Evolutionary conservation across 2,329 filamentous ascomycete genomes (phyloP), one percentile per base, ranked within the genome.

Genomic region (Ophiosphaerella herpotricha): DNA sequence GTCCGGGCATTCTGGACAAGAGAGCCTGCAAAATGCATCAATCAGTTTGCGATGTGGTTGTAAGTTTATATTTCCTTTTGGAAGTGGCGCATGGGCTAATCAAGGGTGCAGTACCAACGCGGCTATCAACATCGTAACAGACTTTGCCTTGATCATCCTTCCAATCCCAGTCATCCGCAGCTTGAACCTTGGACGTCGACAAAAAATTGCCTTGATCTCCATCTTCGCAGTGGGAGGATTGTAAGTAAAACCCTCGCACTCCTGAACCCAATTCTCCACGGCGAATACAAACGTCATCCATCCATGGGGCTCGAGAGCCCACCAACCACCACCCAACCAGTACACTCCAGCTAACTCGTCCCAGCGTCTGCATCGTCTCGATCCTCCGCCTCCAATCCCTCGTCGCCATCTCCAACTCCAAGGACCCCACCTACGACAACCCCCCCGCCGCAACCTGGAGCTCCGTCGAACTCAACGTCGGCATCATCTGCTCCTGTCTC

Each of bases 161-260:
- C 71, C 71, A 1, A 71, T 74, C 49, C 70, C 68, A 1, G 64
- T 72, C 1, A 66, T 74, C 24, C 47, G 57, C 39, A 63, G 61
- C 9, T 50, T 77, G 39, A 70, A 68, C 14, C 59, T 77, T 18
- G 64, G 68, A 8, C 54, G 51, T 13, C 55, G 61, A 21, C 71
- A 75, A 48, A 76, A 75, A 52, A 50, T 66, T 33, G 68, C 70
- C 7, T 55, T 77, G 4, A 61, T 64, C 6, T 63, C 60, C 5
- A 68, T 77, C 24, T 77, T 77, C 41, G 66, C 68, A 6, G 55
- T 77, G 9, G 74, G 74, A 24, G 66, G 67, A 24, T 73, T 75
- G 74, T 76, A 63, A 65, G 72, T 71, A 41, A 3, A 42, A 38
- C 36, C 13, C 38, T 32, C 18, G 8, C 16, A 33, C 21, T 29